A percentile compares a stretch with the other conserved stretches of the same genome.
Conservation (phyloP, 1,284 basidiomycete genomes). For the Mycena citricolor region DNA sequence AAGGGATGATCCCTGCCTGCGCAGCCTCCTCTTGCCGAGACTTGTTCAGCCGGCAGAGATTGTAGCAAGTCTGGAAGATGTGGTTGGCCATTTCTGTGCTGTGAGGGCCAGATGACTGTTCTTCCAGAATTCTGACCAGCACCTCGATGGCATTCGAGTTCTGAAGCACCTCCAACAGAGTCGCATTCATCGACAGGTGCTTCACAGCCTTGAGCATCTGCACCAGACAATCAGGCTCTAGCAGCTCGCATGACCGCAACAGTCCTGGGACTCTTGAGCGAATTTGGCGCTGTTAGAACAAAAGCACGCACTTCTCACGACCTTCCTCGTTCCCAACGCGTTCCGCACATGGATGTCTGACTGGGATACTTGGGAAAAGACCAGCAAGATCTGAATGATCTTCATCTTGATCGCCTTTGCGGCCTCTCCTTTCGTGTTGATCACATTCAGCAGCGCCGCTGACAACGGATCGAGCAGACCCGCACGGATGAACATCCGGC, state of each 20-base stretch:
- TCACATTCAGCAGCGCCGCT: conserved; percentile 85
- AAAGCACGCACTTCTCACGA: conserved; percentile 75
- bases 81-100: conserved; percentile 91
- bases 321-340: conserved; percentile 86
- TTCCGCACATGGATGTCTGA: conserved; percentile 91
- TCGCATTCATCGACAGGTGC: conserved; percentile 91
- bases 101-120: conserved; percentile 77
- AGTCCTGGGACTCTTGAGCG: conserved; percentile 53
- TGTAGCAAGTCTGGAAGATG: conserved; percentile 93
- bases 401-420: conserved; percentile 80
- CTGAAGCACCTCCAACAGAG: conserved; percentile 88
- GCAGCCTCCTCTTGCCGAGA: conserved; percentile 95
- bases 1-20: conserved; percentile 90
- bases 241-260: conserved; percentile 78
- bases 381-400: conserved; percentile 87
- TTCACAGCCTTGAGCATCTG: conserved; percentile 94
- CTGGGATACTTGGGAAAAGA: conserved; percentile 95
- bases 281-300: conserved; percentile 1
- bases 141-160: conserved; percentile 95
- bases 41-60: conserved; percentile 92
- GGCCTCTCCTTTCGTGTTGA: conserved; percentile 68
- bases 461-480: conserved; percentile 92
- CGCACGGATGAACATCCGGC: conserved; percentile 96
- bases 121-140: conserved; percentile 80
- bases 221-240: conserved; percentile 84